Evolutionary conservation across 2,329 filamentous ascomycete species (phyloP).

Genomic region (Spiromastix sp.): DNA sequence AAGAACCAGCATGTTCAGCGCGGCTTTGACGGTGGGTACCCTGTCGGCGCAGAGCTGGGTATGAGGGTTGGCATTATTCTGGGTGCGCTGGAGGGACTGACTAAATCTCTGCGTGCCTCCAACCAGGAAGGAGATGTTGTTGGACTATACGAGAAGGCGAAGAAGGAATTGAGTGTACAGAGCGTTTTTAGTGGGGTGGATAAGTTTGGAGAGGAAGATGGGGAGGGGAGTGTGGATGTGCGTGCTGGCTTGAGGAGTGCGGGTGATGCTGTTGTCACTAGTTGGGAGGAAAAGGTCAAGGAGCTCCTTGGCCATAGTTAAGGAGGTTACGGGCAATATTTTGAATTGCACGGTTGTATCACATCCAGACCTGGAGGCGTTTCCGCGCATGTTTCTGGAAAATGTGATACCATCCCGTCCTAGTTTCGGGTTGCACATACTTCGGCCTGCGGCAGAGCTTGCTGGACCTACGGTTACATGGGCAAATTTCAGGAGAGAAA

Average conservation of each 20-base stretch:
- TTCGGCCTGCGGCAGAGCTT: too few species aligned
- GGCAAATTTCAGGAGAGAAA: too few species aligned
- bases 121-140: slow-evolving; percentile 14
- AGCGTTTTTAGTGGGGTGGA: slow-evolving; percentile 9
- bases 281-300: slow-evolving; percentile 18
- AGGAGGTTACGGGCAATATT: not conserved
- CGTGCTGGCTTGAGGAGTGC: slow-evolving; percentile 7
- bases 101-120: slow-evolving; percentile 15
- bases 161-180: slow-evolving; percentile 9
- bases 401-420: too few species aligned
- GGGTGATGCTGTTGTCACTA: slow-evolving; percentile 9
- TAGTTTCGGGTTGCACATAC: too few species aligned
- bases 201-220: not conserved
- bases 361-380: not conserved
- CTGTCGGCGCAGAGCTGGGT: slow-evolving; percentile 72
- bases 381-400: too few species aligned
- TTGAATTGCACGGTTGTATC: not conserved
- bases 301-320: slow-evolving; percentile 42
- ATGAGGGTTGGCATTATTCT: slow-evolving; percentile 62
- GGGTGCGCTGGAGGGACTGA: slow-evolving; percentile 66
- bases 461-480: too few species aligned
- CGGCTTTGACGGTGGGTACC: slow-evolving; percentile 87
- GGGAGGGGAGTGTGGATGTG: slow-evolving; percentile 1
- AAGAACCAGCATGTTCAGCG: slow-evolving; percentile 70
- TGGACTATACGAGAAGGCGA: slow-evolving; percentile 19